phyloP scores from a whole-genome alignment of 345 rosid genomes.

The Populus alba region DNA sequence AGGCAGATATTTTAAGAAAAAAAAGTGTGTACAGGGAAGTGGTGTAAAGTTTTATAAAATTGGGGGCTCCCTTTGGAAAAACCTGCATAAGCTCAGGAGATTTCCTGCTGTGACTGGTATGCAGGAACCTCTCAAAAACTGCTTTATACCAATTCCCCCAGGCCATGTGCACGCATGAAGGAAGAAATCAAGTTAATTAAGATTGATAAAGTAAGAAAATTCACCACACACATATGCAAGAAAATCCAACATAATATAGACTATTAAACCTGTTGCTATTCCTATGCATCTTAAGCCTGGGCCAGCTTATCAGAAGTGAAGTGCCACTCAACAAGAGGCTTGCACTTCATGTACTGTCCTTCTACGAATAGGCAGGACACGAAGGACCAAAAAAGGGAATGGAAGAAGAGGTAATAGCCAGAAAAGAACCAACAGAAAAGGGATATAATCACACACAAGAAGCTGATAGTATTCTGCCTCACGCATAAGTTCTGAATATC shows the following conservation, averaged over 20 bases:
- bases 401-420: neutral
- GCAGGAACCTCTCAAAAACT: too few relatives aligned
- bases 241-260: too few relatives aligned
- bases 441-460: constrained; percentile 47
- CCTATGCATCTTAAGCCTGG: neutral
- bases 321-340: neutral
- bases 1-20: neutral
- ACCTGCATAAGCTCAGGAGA: neutral
- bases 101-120: too few relatives aligned
- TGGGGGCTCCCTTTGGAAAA: neutral
- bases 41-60: neutral
- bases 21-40: neutral
- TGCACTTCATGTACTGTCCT: neutral
- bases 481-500: constrained; percentile 62
- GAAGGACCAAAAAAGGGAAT: neutral
- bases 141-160: too few relatives aligned
- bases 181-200: too few relatives aligned
- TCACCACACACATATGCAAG: too few relatives aligned
- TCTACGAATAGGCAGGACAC: neutral
- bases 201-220: too few relatives aligned
- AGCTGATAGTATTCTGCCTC: constrained; percentile 91
- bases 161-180: too few relatives aligned
- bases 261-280: neutral
- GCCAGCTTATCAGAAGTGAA: neutral
- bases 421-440: neutral